A percentile compares a stretch with the other conserved stretches of the same genome.
These are phyloP conservation scores for Fraxinus xanthoxyloides DNA, from an alignment of 305 asterid genomes.

Conservation along the genomic window DNA sequence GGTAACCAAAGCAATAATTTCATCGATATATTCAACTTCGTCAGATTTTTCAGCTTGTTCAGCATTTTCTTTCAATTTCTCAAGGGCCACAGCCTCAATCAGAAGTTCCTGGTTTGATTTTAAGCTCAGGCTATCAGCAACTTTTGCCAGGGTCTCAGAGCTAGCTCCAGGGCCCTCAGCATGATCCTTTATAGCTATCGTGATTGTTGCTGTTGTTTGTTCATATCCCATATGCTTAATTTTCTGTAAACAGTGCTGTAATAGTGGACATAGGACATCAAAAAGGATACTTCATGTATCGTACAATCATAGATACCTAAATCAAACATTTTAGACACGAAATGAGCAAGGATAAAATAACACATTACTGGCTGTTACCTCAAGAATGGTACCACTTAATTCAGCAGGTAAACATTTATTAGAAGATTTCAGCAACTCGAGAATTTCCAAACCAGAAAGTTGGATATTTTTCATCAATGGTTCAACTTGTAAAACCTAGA, in stretches of 20 bases:
- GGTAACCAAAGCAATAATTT: conserved; percentile 68
- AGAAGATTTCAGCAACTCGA: conserved; percentile 55
- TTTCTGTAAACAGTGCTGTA: conserved; percentile 57
- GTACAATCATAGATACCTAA: not conserved
- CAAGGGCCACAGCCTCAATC: conserved; percentile 88
- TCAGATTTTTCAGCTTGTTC: conserved; percentile 72
- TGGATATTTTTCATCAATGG: conserved; percentile 33
- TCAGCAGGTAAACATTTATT: conserved; percentile 45
- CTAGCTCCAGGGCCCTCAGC: conserved; percentile 70
- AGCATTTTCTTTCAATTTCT: conserved; percentile 84
- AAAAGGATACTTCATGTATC: not conserved
- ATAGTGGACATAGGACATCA: conserved; percentile 6
- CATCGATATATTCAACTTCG: conserved; percentile 75
- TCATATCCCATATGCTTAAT: conserved; percentile 57
- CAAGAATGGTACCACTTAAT: conserved; percentile 54
- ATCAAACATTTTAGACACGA: not conserved
- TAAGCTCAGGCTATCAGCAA: conserved; percentile 66
- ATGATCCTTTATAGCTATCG: conserved; percentile 60
- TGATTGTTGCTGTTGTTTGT: conserved; percentile 47
- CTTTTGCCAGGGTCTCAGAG: conserved; percentile 57
- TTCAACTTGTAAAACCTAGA: conserved; percentile 47
- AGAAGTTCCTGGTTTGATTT: conserved; percentile 80
- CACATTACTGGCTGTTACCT: conserved; percentile 41
- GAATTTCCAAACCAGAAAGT: conserved; percentile 38
- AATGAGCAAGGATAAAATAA: conserved; percentile 6